Evolutionary conservation across 2,329 filamentous ascomycete species (phyloP).

Genomic region (Penicillium expansum): DNA sequence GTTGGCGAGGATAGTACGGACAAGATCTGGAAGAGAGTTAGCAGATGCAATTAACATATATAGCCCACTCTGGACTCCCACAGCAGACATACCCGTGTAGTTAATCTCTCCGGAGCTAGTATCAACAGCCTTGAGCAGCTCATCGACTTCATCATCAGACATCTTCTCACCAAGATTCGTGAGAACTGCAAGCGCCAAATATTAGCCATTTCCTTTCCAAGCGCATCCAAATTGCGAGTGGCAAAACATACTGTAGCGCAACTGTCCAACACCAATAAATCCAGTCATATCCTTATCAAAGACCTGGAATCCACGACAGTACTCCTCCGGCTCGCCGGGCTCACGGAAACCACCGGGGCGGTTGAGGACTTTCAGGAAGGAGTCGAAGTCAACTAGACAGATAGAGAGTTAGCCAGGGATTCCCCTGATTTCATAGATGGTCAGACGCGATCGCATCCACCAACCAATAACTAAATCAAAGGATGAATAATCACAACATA

Average conservation of each 20-base stretch:
- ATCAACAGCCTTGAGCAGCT: slow-evolving; percentile 97
- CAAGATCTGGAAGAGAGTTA: slow-evolving; percentile 59
- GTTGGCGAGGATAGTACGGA: slow-evolving; percentile 83
- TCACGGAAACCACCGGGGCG: slow-evolving; percentile 97
- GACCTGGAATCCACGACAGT: slow-evolving; percentile 97
- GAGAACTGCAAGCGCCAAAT: slow-evolving; percentile 57
- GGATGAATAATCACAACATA: slow-evolving; percentile 60
- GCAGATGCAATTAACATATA: not conserved
- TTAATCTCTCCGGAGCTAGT: slow-evolving; percentile 96
- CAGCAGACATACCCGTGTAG: slow-evolving; percentile 71
- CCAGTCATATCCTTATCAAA: slow-evolving; percentile 99
- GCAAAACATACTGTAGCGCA: slow-evolving; percentile 69
- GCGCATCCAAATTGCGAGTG: not conserved
- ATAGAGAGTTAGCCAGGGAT: not conserved
- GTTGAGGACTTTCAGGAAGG: slow-evolving; percentile 95
- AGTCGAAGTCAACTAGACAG: slow-evolving; percentile 85
- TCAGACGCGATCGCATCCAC: not conserved
- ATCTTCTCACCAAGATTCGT: slow-evolving; percentile 99
- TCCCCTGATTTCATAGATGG: not conserved
- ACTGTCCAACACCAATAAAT: slow-evolving; percentile 94
- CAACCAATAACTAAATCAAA: not conserved
- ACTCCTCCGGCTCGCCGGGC: slow-evolving; percentile 95
- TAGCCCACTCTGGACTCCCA: not conserved
- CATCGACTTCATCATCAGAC: slow-evolving; percentile 97
- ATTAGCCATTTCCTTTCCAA: slow-evolving; percentile 2